Evolutionary conservation across 1,284 basidiomycete genomes (phyloP).

Genomic region (Austroboletus novae-zelandiae): DNA sequence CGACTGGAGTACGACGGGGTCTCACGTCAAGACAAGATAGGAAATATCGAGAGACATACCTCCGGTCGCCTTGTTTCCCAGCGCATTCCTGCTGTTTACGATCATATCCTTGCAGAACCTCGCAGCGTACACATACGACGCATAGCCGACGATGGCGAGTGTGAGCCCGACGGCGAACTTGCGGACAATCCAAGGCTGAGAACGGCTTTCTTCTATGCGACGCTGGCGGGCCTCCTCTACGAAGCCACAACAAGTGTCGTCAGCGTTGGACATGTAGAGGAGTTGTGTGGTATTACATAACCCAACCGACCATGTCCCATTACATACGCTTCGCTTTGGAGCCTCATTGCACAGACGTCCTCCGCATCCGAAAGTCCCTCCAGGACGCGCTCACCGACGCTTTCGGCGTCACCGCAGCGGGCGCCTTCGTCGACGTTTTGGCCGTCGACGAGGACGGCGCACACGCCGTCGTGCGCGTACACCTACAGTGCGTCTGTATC

Average conservation of each 20-base stretch:
- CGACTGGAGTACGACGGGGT: slow-evolving; percentile 37
- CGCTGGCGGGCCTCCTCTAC: slow-evolving; percentile 21
- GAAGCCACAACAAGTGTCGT: slow-evolving; percentile 26
- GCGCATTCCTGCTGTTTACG: slow-evolving; percentile 33
- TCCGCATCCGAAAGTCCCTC: slow-evolving; percentile 40
- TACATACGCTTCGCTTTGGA: slow-evolving; percentile 40
- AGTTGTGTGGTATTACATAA: not conserved
- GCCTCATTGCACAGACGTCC: slow-evolving; percentile 33
- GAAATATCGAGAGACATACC: slow-evolving; percentile 38
- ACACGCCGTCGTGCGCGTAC: slow-evolving; percentile 38
- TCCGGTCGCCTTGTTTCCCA: slow-evolving; percentile 44
- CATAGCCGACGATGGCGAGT: slow-evolving; percentile 41
- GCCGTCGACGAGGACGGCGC: slow-evolving; percentile 31
- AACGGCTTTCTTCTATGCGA: slow-evolving; percentile 14
- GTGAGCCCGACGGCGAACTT: slow-evolving; percentile 47
- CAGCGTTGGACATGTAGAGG: slow-evolving; percentile 16
- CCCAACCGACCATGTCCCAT: slow-evolving; percentile 22
- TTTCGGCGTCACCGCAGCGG: slow-evolving; percentile 41
- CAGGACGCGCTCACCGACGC: slow-evolving; percentile 43
- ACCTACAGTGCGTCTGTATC: slow-evolving; percentile 20
- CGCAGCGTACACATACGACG: slow-evolving; percentile 60
- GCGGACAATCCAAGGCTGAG: slow-evolving; percentile 49
- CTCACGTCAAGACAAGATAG: slow-evolving; percentile 2
- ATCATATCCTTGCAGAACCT: slow-evolving; percentile 60
- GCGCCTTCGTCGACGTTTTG: slow-evolving; percentile 43